Base-by-base conservation (phyloP, 1,284 basidiomycete species). In the Phellopilus nigrolimitatus region DNA sequence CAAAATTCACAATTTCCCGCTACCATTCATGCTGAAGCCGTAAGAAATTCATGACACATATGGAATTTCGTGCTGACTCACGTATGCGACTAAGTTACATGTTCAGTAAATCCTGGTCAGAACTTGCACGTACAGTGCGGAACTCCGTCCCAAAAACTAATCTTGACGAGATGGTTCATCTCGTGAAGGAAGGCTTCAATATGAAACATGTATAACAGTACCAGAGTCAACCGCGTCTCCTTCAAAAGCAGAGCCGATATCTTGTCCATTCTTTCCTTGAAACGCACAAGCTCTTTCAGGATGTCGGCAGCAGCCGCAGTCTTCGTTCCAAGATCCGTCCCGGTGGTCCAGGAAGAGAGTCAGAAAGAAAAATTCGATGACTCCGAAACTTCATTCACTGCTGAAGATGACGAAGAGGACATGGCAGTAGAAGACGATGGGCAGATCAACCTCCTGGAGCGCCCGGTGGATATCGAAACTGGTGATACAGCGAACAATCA, bases 111-210 rank as follows among this genome's bases (percentile, higher is more conserved):
- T n/a, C 3, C 19, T 50, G 48, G 48, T 9, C 7, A 5, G 48
- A 36, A 3, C 17, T 50, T 27, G 25, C 12, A 15, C 17, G 30
- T 4, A 44, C 37, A 25, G 34, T 54, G 15, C 52, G 42, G 21
- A 21, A 17, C 10, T 38, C 39, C 8, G 25, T 39, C 31, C 22
- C 43, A 5, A 19, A 3, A 2, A 33, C 44, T 4, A 33, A 33
- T 12, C 37, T 53, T 12, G 51, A 53, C 30, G 37, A 31, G 15
- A 48, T 53, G 36, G 25, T 53, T 9, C 51, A 53, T 17, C 37
- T 53, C 17, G 12, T 47, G 5, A 22, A 42, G 5, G 28, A 42
- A 19, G 37, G 34, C 45, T 5, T 15, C 3, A 40, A n/a, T 0
- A n/a, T 8, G 5, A 38, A 15, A n/a, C 24, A n/a, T 34, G 22